phyloP scores from a whole-genome alignment of 148 eudicot genomes.

The Cornus suecica region DNA sequence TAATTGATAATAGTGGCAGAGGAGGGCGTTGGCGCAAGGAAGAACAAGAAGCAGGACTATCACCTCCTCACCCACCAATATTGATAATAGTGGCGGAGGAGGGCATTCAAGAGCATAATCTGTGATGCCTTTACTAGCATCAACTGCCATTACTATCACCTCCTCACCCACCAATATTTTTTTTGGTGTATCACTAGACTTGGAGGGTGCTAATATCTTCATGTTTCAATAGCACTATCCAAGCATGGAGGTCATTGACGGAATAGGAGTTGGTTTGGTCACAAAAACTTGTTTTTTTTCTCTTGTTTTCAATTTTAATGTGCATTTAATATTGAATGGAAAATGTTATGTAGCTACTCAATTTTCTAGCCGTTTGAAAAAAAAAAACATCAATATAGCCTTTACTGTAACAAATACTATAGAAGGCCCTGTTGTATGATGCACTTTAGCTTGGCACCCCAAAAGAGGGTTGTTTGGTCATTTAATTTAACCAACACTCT shows the following conservation, averaged over 20 bases:
- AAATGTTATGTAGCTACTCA: neutral
- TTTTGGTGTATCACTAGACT: neutral
- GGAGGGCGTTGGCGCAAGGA: too few species aligned
- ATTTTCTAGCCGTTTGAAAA: too few species aligned
- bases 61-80: too few species aligned
- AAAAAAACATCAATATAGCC: too few species aligned
- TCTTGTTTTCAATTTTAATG: neutral
- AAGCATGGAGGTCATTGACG: neutral
- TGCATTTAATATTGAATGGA: neutral
- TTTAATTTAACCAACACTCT: too few species aligned
- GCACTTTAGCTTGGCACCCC: too few species aligned
- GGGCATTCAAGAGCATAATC: conserved; percentile 23
- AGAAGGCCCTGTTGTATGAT: too few species aligned
- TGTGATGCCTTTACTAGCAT: conserved; percentile 17
- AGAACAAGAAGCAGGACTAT: too few species aligned
- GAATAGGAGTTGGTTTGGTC: neutral
- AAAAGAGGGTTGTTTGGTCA: too few species aligned
- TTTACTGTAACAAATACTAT: too few species aligned
- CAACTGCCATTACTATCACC: conserved; percentile 18
- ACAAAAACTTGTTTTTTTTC: neutral
- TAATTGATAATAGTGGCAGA: too few species aligned
- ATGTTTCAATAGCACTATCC: neutral
- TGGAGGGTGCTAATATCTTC: neutral
- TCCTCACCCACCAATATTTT: neutral
- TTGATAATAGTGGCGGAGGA: too few species aligned